Evolutionary conservation across 306 rosid species (phyloP).

Genomic region (Trichosanthes truncata): DNA sequence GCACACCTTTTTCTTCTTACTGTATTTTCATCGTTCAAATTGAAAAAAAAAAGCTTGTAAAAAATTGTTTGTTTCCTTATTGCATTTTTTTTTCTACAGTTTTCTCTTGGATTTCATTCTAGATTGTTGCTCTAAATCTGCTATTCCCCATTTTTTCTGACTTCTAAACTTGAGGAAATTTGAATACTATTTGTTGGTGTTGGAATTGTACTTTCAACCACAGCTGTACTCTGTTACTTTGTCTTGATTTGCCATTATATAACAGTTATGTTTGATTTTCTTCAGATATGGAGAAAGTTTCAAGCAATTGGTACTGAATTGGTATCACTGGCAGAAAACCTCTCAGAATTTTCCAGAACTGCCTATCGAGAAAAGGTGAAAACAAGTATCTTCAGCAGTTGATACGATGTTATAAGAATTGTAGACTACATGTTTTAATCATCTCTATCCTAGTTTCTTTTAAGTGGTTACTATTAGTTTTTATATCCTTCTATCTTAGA

Average conservation of each 20-base stretch:
- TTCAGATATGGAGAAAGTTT: conserved; percentile 78
- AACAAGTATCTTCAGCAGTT: conserved; percentile 11
- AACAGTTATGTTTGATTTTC: conserved; percentile 4
- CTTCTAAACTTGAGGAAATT: not conserved
- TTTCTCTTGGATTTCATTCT: not conserved
- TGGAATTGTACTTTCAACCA: not conserved
- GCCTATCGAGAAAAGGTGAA: conserved; percentile 59
- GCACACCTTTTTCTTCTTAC: not conserved
- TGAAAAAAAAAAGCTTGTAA: not conserved
- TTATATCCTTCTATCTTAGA: not conserved
- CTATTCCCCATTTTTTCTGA: not conserved
- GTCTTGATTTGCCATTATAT: not conserved
- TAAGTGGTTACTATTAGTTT: not conserved
- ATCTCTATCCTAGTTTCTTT: not conserved
- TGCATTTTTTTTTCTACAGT: not conserved
- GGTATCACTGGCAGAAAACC: conserved; percentile 59
- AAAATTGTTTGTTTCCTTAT: not conserved
- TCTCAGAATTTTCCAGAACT: conserved; percentile 55
- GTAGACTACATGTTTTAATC: not conserved
- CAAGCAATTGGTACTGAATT: conserved; percentile 46
- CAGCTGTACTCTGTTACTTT: not conserved
- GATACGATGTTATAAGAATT: conserved; percentile 2
- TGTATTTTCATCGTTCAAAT: not conserved
- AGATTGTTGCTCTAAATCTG: not conserved
- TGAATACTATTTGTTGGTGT: not conserved